These are phyloP conservation scores for Keithomyces neogunnii DNA, from an alignment of 2,329 filamentous ascomycete genomes.

Conservation along the genomic window DNA sequence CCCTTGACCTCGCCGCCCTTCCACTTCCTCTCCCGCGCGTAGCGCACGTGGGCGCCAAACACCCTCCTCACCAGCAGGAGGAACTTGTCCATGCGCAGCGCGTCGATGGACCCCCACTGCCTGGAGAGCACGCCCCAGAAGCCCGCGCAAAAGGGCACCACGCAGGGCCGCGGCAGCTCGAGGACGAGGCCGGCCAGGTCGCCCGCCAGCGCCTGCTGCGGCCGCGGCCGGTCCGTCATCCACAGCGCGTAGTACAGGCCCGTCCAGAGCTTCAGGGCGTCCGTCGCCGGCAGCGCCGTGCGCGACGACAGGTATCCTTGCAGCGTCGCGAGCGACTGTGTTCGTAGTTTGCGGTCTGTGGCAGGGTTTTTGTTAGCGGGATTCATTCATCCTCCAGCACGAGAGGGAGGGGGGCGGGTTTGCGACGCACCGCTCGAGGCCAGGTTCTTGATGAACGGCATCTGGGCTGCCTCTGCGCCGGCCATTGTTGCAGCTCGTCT, in stretches of 20 bases:
- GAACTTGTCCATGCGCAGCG: slow-evolving; percentile 85
- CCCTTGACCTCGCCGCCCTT: slow-evolving; percentile 20
- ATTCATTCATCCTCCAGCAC: background rate
- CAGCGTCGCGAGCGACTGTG: slow-evolving; percentile 68
- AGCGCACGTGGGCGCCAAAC: slow-evolving; percentile 59
- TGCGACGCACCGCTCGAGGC: slow-evolving; percentile 65
- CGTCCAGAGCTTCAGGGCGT: slow-evolving; percentile 87
- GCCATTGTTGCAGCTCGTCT: background rate
- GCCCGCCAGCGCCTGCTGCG: slow-evolving; percentile 74
- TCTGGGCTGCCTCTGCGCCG: slow-evolving; percentile 32
- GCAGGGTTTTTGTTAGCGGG: background rate
- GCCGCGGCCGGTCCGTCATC: slow-evolving; percentile 85
- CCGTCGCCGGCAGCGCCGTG: slow-evolving; percentile 51
- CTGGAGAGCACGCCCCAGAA: slow-evolving; percentile 65
- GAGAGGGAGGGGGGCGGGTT: background rate
- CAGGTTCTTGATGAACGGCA: slow-evolving; percentile 75
- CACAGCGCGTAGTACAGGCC: slow-evolving; percentile 89
- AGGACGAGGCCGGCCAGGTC: slow-evolving; percentile 64
- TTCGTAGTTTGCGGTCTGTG: slow-evolving; percentile 68
- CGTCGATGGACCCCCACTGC: slow-evolving; percentile 68
- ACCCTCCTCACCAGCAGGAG: slow-evolving; percentile 74
- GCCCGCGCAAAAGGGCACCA: slow-evolving; percentile 44
- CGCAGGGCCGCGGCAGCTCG: slow-evolving; percentile 41
- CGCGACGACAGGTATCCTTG: slow-evolving; percentile 65
- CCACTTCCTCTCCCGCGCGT: slow-evolving; percentile 26